Base-by-base conservation (phyloP, 352 stramenopile species). In the Globisporangium polare region DNA sequence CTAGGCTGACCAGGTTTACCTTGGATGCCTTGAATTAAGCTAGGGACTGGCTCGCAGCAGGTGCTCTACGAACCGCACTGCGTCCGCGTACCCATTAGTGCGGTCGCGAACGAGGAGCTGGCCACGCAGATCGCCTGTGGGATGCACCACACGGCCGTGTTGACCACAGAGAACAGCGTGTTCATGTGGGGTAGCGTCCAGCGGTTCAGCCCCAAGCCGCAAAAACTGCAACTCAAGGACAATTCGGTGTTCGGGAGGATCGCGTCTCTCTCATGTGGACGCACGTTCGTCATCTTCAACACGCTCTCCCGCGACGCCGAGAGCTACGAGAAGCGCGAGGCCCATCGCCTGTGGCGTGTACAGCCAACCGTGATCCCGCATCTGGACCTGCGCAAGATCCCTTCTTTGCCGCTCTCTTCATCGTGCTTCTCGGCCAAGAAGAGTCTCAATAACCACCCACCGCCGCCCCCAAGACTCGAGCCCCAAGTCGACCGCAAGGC, bases 281-380 rank as follows among this genome's bases (percentile, higher is more conserved):
- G 78, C 26, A 88, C 72, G 7, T 93, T 92, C 31, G 90, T 83
- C 8, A 58, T 89, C 20, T 92, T 92, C 60, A 92, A 88, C 65
- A 91, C 80, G 4, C 26, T 86, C 18, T 73, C 71, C 22, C 69
- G 78, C 15, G 73, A 78, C 46, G 51, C 72, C 0, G 54, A 74
- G 41, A 87, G 78, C 57, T 94, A 89, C 58, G 84, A 94, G 53
- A 69, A 63, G 29, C 67, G 62, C 26, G 67, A 90, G 35, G 77
- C 73, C 3, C 64, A 75, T 7, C 72, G 78, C 0, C 63, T 90
- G 26, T 90, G 78, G 83, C 61, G 68, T 0, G 69, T 74, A 10
- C 73, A 74, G 26, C 52, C 78, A 7, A 72, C 55, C 1, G 53
- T 82, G 5, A 76, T 91, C 27, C 84, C 84, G 2, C 64, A 57